Evolutionary conservation across 1,284 basidiomycete species (phyloP), one percentile per base, ranked within the genome.

Genomic region (Pisolithus thermaeus): DNA sequence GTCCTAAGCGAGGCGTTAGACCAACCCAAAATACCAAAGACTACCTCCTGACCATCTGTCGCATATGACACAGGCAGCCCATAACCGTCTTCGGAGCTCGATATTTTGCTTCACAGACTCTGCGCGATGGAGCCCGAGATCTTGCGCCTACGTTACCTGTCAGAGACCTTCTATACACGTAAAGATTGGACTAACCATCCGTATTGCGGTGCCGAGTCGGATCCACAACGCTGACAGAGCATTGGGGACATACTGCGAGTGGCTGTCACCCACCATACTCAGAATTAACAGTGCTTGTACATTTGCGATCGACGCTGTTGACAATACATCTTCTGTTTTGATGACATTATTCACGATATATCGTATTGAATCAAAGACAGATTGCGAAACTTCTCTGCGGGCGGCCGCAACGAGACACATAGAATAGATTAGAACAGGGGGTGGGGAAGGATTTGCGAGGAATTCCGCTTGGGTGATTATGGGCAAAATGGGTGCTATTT

Each of bases 361-460:
- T 51, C 93, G 81, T 36, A 97, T 83, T 7, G 84, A 83, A 61
- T 92, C 86, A 63, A 94, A 95, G 14, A 95, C 80, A 49, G 80
- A 77, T 58, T 89, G 85, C 0, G 93, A 88, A 4, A 92, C 86
- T 50, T 92, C 84, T 47, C 94, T 80, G 52, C 87, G 79, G 39
- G 92, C 85, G 11, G 94, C 92, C 4, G 93, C 90, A 22, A 96
- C 83, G 36, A 92, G 84, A 69, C 93, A 97, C 66, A 98, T 93
- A 38, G 91, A 85, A 68, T 97, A 97, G 23, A 98, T 79, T 54
- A 98, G 71, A 38, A 94, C 76, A 2, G 90, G 87, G 14, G 89
- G 77, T 1, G 90, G 89, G 9, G 83, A 84, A 27, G 80, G 75
- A 49, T 71, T 80, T 18, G 84, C 80, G 52, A 96, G 73, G 63